Conservation (phyloP, 2,329 filamentous ascomycete species). For the Monosporascus sp. region DNA sequence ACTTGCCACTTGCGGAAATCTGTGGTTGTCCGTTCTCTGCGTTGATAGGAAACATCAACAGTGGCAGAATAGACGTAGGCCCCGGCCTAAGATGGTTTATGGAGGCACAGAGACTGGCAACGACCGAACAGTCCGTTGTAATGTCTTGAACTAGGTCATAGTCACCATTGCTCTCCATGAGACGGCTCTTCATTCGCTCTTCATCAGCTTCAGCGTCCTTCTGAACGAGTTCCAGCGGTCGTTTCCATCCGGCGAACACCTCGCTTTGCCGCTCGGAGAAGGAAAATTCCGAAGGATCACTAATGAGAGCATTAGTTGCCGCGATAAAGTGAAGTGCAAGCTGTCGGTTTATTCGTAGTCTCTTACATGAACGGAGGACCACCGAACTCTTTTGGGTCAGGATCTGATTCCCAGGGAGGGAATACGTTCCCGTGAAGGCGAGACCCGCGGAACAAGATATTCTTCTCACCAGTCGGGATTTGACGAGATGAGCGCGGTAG, state of each 20-base stretch:
- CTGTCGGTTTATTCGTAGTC: slow-evolving; percentile 3
- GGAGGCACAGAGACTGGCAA: slow-evolving; percentile 85
- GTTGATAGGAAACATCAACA: slow-evolving; percentile 73
- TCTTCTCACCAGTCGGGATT: slow-evolving; percentile 65
- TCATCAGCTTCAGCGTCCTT: slow-evolving; percentile 13
- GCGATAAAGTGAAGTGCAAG: not conserved
- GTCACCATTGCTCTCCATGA: slow-evolving; percentile 38
- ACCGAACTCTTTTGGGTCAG: slow-evolving; percentile 58
- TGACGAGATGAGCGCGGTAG: slow-evolving; percentile 47
- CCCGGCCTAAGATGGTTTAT: slow-evolving; percentile 65
- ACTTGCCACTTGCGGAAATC: slow-evolving; percentile 76
- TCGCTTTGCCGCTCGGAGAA: slow-evolving; percentile 69
- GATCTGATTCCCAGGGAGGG: slow-evolving; percentile 72
- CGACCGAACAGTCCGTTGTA: slow-evolving; percentile 93
- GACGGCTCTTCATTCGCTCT: slow-evolving; percentile 5
- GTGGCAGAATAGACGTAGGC: slow-evolving; percentile 62
- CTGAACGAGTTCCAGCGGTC: slow-evolving; percentile 63
- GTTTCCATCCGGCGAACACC: slow-evolving; percentile 80
- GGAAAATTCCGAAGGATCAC: slow-evolving; percentile 63
- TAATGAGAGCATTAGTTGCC: slow-evolving; percentile 30
- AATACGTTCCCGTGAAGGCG: slow-evolving; percentile 79
- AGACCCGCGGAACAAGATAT: slow-evolving; percentile 71
- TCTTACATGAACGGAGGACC: slow-evolving; percentile 58
- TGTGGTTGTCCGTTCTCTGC: slow-evolving; percentile 48
- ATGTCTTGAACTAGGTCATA: slow-evolving; percentile 92